Evolutionary conservation across 1,284 basidiomycete species (phyloP).

Genomic region (Blastosporella zonata): DNA sequence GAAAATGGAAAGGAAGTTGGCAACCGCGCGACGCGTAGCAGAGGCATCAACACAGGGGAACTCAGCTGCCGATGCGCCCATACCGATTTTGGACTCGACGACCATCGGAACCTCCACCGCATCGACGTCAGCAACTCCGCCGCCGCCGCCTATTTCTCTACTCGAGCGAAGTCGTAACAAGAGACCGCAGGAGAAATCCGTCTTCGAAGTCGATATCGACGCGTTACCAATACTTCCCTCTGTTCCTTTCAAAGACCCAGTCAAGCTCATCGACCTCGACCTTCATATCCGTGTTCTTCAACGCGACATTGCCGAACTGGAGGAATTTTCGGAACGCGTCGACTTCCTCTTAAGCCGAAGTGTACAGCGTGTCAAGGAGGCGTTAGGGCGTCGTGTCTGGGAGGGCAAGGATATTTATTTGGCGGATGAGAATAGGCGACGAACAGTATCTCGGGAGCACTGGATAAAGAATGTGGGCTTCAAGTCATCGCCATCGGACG

Average conservation of each 20-base stretch:
- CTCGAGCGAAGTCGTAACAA: slow-evolving; percentile 8
- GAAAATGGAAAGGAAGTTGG: background rate
- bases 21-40: no score
- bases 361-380: slow-evolving; percentile 61
- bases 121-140: background rate
- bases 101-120: background rate
- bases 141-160: slow-evolving; percentile 3
- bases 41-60: background rate
- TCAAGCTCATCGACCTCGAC: slow-evolving; percentile 49
- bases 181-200: slow-evolving; percentile 17
- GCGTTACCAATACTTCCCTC: slow-evolving; percentile 23
- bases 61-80: no score
- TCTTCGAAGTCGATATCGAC: slow-evolving; percentile 34
- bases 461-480: slow-evolving; percentile 36
- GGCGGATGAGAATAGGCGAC: slow-evolving; percentile 19
- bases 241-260: slow-evolving; percentile 13
- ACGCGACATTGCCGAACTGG: slow-evolving; percentile 50
- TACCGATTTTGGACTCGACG: no score
- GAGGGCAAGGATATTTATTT: slow-evolving; percentile 53
- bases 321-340: slow-evolving; percentile 38
- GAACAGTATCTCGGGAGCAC: slow-evolving; percentile 24
- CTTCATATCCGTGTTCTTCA: slow-evolving; percentile 54
- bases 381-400: slow-evolving; percentile 70
- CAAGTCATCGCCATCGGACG: slow-evolving; percentile 21
- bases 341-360: slow-evolving; percentile 47